A percentile compares a stretch with the other conserved stretches of the same genome.
Conservation (phyloP, 257 asterid genomes). For the Nicotiana tabacum region DNA sequence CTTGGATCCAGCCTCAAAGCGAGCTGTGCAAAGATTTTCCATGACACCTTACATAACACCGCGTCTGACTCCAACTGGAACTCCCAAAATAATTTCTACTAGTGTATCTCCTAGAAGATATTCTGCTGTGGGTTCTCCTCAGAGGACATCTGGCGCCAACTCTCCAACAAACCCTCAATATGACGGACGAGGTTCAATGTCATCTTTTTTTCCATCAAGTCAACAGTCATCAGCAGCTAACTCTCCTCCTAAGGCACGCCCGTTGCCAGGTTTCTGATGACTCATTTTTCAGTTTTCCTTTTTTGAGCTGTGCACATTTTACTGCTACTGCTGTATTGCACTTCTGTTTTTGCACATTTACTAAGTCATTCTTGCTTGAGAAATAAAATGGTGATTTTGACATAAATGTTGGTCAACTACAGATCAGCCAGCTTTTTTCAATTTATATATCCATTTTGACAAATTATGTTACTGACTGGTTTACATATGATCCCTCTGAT, state of each 20-base stretch:
- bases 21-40: constrained; percentile 44
- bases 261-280: constrained; percentile 51
- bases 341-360: neutral
- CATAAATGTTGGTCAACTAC: too few relatives aligned
- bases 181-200: constrained; percentile 61
- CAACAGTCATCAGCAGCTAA: constrained; percentile 95
- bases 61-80: constrained; percentile 67
- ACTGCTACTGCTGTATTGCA: neutral
- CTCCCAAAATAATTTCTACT: constrained; percentile 64
- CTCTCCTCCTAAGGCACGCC: constrained; percentile 85
- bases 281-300: neutral
- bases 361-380: neutral
- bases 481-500: neutral
- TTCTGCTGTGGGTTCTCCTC: constrained; percentile 73
- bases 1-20: constrained; percentile 48
- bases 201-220: constrained; percentile 91
- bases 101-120: constrained; percentile 80
- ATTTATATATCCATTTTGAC: neutral
- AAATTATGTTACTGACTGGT: neutral
- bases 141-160: constrained; percentile 48
- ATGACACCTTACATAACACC: constrained; percentile 58
- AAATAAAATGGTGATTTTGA: neutral
- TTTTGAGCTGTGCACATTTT: neutral
- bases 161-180: constrained; percentile 48
- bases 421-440: too few relatives aligned